A percentile compares a stretch with the other conserved stretches of the same genome.
phyloP scores from a whole-genome alignment of 305 asterid genomes.

The Plantago coronopus region DNA sequence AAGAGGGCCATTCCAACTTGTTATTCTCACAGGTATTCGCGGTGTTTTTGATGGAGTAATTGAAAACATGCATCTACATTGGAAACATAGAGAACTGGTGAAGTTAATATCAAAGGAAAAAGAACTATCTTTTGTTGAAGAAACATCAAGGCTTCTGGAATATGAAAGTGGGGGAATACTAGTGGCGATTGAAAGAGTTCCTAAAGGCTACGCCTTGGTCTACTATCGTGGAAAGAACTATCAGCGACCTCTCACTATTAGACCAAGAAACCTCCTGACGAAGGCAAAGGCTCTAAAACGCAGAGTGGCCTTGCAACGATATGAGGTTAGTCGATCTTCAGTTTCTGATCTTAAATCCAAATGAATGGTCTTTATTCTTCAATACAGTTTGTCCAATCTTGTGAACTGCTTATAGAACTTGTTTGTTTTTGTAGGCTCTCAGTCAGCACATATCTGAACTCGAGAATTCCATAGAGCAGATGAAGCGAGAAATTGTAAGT shows the following conservation, averaged over 20 bases:
- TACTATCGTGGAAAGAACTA: slow-evolving; percentile 98
- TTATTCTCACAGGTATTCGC: slow-evolving; percentile 64
- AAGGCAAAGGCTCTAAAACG: slow-evolving; percentile 98
- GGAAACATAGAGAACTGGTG: slow-evolving; percentile 98
- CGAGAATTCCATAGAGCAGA: slow-evolving; percentile 74
- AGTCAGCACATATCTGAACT: slow-evolving; percentile 90
- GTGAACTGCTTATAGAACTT: slow-evolving; percentile 13
- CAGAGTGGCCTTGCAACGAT: slow-evolving; percentile 92
- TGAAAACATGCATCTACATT: slow-evolving; percentile 98
- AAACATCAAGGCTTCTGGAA: slow-evolving; percentile 88
- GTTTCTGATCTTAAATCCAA: slow-evolving; percentile 18
- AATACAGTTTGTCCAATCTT: slow-evolving; percentile 5
- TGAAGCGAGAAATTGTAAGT: slow-evolving; percentile 69
- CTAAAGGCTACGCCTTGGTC: slow-evolving; percentile 80
- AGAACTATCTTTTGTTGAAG: slow-evolving; percentile 74
- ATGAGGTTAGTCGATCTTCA: slow-evolving; percentile 57
- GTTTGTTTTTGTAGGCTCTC: slow-evolving; percentile 61
- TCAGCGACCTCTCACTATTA: slow-evolving; percentile 66
- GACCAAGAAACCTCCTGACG: slow-evolving; percentile 97
- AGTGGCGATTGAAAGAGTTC: slow-evolving; percentile 78
- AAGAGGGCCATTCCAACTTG: slow-evolving; percentile 21
- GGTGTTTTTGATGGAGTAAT: slow-evolving; percentile 98
- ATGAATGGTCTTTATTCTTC: slow-evolving; percentile 12
- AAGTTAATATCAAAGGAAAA: slow-evolving; percentile 93
- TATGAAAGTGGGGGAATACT: slow-evolving; percentile 95